A percentile compares a stretch with the other conserved stretches of the same genome.
These are phyloP conservation scores for Effrenium voratum DNA, from an alignment of 73 alveolate species.

Conservation along the genomic window DNA sequence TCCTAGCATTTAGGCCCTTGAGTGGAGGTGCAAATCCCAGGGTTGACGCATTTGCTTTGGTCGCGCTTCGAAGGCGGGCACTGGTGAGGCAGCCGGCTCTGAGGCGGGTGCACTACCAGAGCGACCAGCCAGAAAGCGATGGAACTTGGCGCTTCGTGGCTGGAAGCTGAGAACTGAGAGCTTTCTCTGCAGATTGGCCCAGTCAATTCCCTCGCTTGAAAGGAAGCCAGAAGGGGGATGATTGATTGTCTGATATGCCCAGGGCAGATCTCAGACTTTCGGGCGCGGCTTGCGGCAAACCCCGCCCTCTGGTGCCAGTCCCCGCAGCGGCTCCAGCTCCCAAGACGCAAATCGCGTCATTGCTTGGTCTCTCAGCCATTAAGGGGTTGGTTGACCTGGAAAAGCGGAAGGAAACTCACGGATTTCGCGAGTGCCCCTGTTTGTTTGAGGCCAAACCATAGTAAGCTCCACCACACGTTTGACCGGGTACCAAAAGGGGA, in stretches of 20 bases:
- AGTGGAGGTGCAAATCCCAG: no score
- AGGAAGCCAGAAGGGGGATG: no score
- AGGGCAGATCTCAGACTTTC: not conserved
- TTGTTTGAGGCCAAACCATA: no score
- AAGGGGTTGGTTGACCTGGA: not conserved
- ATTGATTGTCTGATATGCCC: not conserved
- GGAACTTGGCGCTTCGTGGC: conserved; percentile 32
- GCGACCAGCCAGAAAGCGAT: conserved; percentile 23
- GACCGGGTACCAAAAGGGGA: no score
- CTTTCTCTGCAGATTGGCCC: not conserved
- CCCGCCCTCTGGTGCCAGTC: not conserved
- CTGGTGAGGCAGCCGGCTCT: not conserved
- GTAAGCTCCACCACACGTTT: no score
- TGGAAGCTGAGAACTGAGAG: not conserved
- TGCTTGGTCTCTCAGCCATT: not conserved
- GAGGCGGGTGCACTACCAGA: conserved; percentile 50
- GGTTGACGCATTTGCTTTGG: no score
- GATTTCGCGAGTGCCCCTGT: no score
- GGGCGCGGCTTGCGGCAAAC: not conserved
- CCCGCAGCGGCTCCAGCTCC: not conserved
- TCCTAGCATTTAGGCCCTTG: no score
- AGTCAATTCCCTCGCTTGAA: not conserved
- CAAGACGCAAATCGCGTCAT: not conserved
- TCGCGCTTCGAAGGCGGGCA: no score
- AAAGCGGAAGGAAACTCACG: no score